A percentile compares a stretch with the other conserved stretches of the same genome.
Evolutionary conservation across 2,329 filamentous ascomycete species (phyloP).

Genomic region (Colletotrichum echinochloae): DNA sequence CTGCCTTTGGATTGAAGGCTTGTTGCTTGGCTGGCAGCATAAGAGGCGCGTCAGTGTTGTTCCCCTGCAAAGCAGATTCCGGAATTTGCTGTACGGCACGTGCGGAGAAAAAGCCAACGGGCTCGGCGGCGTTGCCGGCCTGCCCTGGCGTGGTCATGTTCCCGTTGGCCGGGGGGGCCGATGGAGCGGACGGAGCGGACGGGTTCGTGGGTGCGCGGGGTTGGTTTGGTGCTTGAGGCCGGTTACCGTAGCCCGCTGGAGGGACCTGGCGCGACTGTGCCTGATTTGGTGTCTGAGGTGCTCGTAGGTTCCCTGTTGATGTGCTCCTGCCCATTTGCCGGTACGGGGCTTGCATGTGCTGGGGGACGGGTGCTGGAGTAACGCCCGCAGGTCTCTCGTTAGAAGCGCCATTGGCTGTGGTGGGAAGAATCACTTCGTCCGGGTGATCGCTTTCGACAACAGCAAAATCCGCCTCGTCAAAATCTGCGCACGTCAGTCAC

Average conservation of each 20-base stretch:
- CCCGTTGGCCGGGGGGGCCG: slow-evolving; percentile 28
- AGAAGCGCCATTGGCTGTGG: slow-evolving; percentile 48
- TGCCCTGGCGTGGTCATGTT: slow-evolving; percentile 43
- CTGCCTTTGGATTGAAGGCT: slow-evolving; percentile 78
- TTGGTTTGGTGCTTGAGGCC: slow-evolving; percentile 43
- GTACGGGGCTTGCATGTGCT: slow-evolving; percentile 54
- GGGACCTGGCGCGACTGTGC: slow-evolving; percentile 44
- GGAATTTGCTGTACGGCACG: slow-evolving; percentile 70
- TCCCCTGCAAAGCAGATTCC: slow-evolving; percentile 55
- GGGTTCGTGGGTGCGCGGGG: slow-evolving; percentile 40
- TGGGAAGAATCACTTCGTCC: slow-evolving; percentile 76
- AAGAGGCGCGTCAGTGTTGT: slow-evolving; percentile 55
- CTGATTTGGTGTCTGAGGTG: slow-evolving; percentile 53
- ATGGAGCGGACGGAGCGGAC: slow-evolving; percentile 34
- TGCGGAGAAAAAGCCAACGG: slow-evolving; percentile 77
- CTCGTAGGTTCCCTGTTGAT: slow-evolving; percentile 47
- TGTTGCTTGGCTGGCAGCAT: slow-evolving; percentile 57
- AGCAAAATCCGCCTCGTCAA: slow-evolving; percentile 82
- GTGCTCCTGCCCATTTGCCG: slow-evolving; percentile 48
- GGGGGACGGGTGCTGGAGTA: slow-evolving; percentile 42
- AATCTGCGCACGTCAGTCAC: slow-evolving; percentile 58
- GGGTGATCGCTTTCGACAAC: slow-evolving; percentile 77
- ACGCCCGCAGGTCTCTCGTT: slow-evolving; percentile 43
- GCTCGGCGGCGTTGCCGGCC: slow-evolving; percentile 50
- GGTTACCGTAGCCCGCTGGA: slow-evolving; percentile 42